phyloP scores from a whole-genome alignment of 257 asterid species.

The Ballota nigra region DNA sequence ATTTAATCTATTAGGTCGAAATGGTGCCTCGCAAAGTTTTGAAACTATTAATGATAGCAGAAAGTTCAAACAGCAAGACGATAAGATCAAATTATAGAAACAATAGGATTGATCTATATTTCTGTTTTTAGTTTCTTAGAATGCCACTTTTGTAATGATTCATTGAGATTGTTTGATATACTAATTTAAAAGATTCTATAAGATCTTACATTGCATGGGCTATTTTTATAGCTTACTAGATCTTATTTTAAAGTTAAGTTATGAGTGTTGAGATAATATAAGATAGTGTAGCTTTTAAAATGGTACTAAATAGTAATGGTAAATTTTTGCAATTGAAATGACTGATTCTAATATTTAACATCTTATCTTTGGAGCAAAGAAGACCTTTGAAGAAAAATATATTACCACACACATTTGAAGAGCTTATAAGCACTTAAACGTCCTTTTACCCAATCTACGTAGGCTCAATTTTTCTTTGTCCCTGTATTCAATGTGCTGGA shows the following conservation, averaged over 20 bases:
- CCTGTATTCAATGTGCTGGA: not conserved
- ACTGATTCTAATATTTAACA: not conserved
- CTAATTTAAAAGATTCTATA: not conserved
- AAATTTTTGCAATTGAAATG: not conserved
- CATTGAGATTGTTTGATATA: not conserved
- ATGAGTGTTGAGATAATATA: not conserved
- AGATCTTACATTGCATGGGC: not conserved
- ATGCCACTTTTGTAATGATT: not conserved
- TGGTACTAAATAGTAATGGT: not conserved
- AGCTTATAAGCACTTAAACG: not conserved
- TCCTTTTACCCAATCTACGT: not conserved
- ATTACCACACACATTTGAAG: not conserved
- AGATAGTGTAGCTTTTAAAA: not conserved
- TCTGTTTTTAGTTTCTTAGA: not conserved
- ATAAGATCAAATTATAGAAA: not conserved
- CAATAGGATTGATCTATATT: not conserved
- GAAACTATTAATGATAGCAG: not conserved
- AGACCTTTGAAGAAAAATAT: not conserved
- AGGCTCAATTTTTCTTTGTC: not conserved
- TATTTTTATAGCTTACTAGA: not conserved
- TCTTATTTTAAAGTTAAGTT: not conserved
- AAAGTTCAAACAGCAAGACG: not conserved
- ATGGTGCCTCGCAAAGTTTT: not conserved
- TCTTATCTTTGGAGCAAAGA: not conserved
- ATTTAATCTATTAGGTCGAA: not conserved